Evolutionary conservation across 2,329 filamentous ascomycete genomes (phyloP), one percentile per base, ranked within the genome.

Genomic region (Hypoxylon sp.): DNA sequence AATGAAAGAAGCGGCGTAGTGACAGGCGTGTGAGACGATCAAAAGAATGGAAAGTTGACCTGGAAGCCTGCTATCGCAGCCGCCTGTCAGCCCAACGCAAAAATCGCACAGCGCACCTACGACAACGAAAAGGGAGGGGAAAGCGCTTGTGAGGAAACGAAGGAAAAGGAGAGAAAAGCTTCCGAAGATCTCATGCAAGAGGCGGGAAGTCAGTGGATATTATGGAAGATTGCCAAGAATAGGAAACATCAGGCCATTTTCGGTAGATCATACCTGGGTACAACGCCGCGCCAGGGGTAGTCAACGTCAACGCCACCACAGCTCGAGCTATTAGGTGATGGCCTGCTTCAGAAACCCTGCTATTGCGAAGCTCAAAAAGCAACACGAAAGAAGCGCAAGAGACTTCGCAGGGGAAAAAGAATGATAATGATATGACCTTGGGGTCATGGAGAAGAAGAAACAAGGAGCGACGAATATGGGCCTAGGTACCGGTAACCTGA

Each of bases 201-300:
- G 56, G 44, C 67, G 77, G 77, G 76, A 78, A 77, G 74, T 56
- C 61, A 71, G 67, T 71, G 70, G 72, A 73, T 71, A 68, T 69
- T 73, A 73, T 73, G 71, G 71, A 40, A 65, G 68, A 48, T 40
- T 57, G 72, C 72, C 73, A 73, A 76, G 73, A 73, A 70, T 72
- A 73, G 73, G 72, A 78, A 64, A 78, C 78, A 76, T 77, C 75
- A 73, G 78, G 73, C 73, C 76, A 80, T 78, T 79, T 60, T 48
- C 24, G 57, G 80, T 72, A 78, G 80, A 81, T 81, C 79, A 82
- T 81, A 81, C 80, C 75, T 78, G 73, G 71, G 73, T 75, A 77
- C 74, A 73, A 76, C 77, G 75, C 74, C 73, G 75, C 71, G 71
- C 70, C 69, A 60, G 71, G 71, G 71, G 74, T 75, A 67, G 73